A percentile compares a stretch with the other conserved stretches of the same genome.
Evolutionary conservation across 306 rosid species (phyloP).

Genomic region (Clitoria ternatea): DNA sequence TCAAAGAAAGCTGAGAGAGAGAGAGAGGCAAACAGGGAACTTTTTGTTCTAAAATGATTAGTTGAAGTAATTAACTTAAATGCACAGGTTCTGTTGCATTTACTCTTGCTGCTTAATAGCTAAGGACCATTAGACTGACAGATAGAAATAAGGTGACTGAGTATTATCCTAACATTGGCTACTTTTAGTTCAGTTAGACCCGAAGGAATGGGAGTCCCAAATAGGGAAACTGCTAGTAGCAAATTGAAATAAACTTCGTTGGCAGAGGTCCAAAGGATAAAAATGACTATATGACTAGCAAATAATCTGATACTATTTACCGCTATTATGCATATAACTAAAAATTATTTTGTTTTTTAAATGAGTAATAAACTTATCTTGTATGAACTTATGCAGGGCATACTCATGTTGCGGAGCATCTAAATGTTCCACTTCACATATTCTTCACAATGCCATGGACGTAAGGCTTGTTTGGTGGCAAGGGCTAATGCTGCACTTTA

Average conservation of each 20-base stretch:
- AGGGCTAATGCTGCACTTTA: slow-evolving; percentile 21
- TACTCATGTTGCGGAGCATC: slow-evolving; percentile 80
- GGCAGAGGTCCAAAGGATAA: background rate
- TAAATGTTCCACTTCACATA: slow-evolving; percentile 70
- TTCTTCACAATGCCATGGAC: slow-evolving; percentile 99
- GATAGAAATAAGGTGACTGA: background rate
- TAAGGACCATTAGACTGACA: background rate
- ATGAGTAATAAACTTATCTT: no score
- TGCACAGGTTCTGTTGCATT: background rate
- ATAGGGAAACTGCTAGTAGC: background rate
- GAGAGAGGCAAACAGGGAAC: background rate
- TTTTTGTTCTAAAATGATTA: background rate
- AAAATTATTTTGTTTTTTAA: slow-evolving; percentile 7
- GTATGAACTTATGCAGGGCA: slow-evolving; percentile 64
- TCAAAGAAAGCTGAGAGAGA: background rate
- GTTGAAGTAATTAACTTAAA: background rate
- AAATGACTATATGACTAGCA: slow-evolving; percentile 9
- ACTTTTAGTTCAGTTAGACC: slow-evolving; percentile 6
- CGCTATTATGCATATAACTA: background rate
- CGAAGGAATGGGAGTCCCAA: no score
- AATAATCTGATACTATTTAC: background rate
- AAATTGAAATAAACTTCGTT: slow-evolving; percentile 9
- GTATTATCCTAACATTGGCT: background rate
- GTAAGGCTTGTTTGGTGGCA: slow-evolving; percentile 62
- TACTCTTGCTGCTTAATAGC: background rate